phyloP scores from a whole-genome alignment of 1,139 yeast species.

The Diutina pseudorugosa region DNA sequence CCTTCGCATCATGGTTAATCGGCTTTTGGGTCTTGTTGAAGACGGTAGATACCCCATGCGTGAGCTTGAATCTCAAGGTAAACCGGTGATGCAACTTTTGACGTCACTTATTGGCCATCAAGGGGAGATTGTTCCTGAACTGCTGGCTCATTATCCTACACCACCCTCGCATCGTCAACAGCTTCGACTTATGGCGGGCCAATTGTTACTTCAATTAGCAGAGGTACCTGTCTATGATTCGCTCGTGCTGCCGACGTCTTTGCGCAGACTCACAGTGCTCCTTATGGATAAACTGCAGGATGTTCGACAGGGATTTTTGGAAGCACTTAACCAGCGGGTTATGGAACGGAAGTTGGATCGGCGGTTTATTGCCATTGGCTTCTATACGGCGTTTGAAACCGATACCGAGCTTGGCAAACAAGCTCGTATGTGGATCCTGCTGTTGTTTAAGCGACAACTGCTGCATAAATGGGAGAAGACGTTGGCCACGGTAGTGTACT shows the following conservation, averaged over 20 bases:
- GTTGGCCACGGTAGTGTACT: constrained; percentile 56
- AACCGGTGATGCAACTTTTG: constrained; percentile 51
- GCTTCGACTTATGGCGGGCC: constrained; percentile 60
- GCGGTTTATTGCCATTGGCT: constrained; percentile 53
- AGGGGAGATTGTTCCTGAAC: constrained; percentile 62
- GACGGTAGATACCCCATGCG: neutral
- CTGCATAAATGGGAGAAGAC: constrained; percentile 33
- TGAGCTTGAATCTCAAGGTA: constrained; percentile 19
- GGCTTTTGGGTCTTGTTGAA: neutral
- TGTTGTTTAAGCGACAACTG: neutral
- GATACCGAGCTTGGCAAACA: constrained; percentile 33
- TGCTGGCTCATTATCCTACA: constrained; percentile 40
- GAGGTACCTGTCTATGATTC: constrained; percentile 40
- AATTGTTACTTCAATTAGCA: constrained; percentile 52
- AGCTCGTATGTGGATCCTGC: constrained; percentile 61
- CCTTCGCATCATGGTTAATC: neutral
- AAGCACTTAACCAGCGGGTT: constrained; percentile 39
- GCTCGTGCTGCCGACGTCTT: constrained; percentile 37
- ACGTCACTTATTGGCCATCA: constrained; percentile 59
- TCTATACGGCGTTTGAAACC: constrained; percentile 72
- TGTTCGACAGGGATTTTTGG: constrained; percentile 45
- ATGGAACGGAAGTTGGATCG: constrained; percentile 46
- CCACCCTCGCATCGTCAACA: constrained; percentile 51
- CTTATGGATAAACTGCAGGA: constrained; percentile 48
- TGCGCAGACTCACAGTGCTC: constrained; percentile 43